Base-by-base conservation (phyloP, 768 basidiomycete species). In the Cyathus striatus region DNA sequence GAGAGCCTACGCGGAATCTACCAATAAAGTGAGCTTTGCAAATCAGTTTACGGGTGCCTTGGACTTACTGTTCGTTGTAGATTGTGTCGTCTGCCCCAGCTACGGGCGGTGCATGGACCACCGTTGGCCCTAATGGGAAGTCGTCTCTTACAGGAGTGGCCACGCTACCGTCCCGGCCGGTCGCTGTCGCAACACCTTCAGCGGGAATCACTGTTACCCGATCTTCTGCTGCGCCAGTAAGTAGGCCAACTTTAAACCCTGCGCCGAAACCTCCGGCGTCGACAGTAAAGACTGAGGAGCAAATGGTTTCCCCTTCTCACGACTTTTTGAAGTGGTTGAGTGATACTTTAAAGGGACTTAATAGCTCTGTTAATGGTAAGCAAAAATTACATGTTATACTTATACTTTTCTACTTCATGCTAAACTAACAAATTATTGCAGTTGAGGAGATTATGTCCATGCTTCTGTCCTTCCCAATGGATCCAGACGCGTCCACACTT, bases 371-470 rank as follows among this genome's bases (percentile, higher is more conserved):
- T 38, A 87, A 88, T 54, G 75, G 88, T 90, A 56, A 43, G 75
- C 27, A 9, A 30, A 30, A 9, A n/a, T 30, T 30, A 30, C 7
- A 57, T 12, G 7, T 17, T 23, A 22, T 22, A 34, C 14, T 41
- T 24, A 23, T 17, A 13, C 6, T 18, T 2, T 20, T 37, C 38
- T 23, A 12, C 12, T 12, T 20, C 6, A 21, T 40, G 10, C 20
- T 33, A 12, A 25, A 35, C 39, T 44, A 10, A 49, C 34, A 25
- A 13, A 50, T 33, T 41, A 23, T 44, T 36, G 6, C 43, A 96
- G 94, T 95, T 41, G 96, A 98, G 60, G 96, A 98, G 52, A 93
- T 98, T 58, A 83, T 91, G 56, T 84, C 88, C 36, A 95, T 98
- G 91, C 70, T 99, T 18, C 76, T 99, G 20, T 83, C 88, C 1